These are phyloP conservation scores for Sanghuangporus weigelae DNA, from an alignment of 1,284 basidiomycete genomes.

Conservation along the genomic window DNA sequence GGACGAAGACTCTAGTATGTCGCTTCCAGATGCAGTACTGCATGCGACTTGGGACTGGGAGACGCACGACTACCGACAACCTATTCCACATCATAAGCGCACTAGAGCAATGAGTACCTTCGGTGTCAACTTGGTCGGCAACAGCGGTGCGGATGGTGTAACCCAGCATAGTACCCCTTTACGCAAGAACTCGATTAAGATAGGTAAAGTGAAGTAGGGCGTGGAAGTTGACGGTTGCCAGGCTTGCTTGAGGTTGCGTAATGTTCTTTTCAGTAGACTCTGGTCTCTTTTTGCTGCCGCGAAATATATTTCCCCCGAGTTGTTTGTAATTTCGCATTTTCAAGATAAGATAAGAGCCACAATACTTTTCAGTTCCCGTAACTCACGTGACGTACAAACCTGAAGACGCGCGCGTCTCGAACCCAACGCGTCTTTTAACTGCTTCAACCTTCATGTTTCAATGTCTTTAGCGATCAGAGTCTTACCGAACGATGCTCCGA, in stretches of 20 bases:
- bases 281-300: neutral
- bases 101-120: neutral
- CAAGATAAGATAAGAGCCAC: neutral
- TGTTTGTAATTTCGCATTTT: neutral
- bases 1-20: conserved; percentile 30
- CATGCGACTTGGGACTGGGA: conserved; percentile 77
- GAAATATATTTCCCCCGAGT: neutral
- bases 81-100: conserved; percentile 32
- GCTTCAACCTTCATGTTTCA: neutral
- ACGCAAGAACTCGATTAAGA: conserved; percentile 12
- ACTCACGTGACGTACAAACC: neutral
- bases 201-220: conserved; percentile 6
- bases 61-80: conserved; percentile 52
- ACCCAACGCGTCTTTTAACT: neutral
- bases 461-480: neutral
- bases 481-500: neutral
- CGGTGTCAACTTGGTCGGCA: neutral
- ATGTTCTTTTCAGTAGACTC: neutral
- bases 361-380: neutral
- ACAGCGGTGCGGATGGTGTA: neutral
- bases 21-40: conserved; percentile 59
- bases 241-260: neutral
- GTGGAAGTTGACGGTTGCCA: neutral
- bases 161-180: neutral
- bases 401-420: neutral